These are phyloP conservation scores for Ceratopteris richardii DNA, from an alignment of 75 land plant species.

Conservation along the genomic window DNA sequence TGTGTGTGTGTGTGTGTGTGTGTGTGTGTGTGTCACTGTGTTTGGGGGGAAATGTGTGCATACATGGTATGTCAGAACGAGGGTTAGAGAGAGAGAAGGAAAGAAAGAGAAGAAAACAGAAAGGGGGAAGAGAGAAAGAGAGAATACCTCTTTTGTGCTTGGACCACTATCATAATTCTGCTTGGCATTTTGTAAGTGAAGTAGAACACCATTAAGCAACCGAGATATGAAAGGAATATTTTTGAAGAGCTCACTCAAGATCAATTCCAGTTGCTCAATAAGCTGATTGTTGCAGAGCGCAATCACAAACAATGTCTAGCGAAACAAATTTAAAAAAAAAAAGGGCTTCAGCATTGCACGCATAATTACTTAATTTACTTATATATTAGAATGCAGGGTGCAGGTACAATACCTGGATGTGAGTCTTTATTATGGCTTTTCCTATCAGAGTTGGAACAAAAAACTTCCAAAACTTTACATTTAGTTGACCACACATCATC, in stretches of 20 bases:
- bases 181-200: slow-evolving; percentile 41
- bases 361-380: too few species aligned
- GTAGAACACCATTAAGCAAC: slow-evolving; percentile 33
- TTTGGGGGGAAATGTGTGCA: too few species aligned
- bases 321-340: not conserved
- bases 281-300: slow-evolving; percentile 78
- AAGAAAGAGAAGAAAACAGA: too few species aligned
- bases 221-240: slow-evolving; percentile 52
- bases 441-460: slow-evolving; percentile 82
- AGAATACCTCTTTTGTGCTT: slow-evolving; percentile 26
- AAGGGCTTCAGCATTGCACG: not conserved
- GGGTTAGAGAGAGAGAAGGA: too few species aligned
- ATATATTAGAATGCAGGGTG: too few species aligned
- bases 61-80: too few species aligned
- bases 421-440: slow-evolving; percentile 86
- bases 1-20: too few species aligned
- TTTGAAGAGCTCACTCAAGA: slow-evolving; percentile 45
- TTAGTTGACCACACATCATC: slow-evolving; percentile 93
- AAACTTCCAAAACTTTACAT: slow-evolving; percentile 88
- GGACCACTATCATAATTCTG: slow-evolving; percentile 34
- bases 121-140: not conserved
- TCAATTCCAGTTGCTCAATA: slow-evolving; percentile 57
- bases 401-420: slow-evolving; percentile 97
- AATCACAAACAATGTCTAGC: slow-evolving; percentile 72
- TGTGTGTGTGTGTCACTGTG: too few species aligned